Percentiles rank a stretch among this genome's conserved stretches.
Conservation (phyloP, 257 asterid species). For the Phtheirospermum japonicum region DNA sequence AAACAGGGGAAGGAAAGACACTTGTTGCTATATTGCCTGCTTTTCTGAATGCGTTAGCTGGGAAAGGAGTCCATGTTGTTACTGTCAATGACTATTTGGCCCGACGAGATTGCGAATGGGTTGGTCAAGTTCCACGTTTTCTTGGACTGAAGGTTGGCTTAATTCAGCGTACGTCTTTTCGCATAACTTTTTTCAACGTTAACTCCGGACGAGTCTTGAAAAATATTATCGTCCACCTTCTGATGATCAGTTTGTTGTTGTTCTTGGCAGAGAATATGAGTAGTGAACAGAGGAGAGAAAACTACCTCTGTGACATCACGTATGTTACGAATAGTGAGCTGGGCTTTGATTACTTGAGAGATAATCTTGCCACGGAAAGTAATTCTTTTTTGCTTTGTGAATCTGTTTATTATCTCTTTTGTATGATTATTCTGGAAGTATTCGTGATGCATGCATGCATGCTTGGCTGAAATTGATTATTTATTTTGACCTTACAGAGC, state of each 20-base stretch:
- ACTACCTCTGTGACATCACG: conserved; percentile 85
- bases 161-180: conserved; percentile 80
- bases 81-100: conserved; percentile 97
- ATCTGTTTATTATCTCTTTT: conserved; percentile 22
- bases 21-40: conserved; percentile 97
- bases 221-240: conserved; percentile 25
- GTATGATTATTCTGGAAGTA: conserved; percentile 18
- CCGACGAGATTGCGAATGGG: conserved; percentile 98
- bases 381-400: conserved; percentile 38
- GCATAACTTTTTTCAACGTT: conserved; percentile 20
- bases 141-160: conserved; percentile 99
- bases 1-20: conserved; percentile 99
- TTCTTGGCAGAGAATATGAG: conserved; percentile 86
- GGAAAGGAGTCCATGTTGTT: conserved; percentile 91
- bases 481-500: conserved; percentile 57
- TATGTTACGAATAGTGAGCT: conserved; percentile 97
- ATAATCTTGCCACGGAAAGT: conserved; percentile 99
- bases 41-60: conserved; percentile 83
- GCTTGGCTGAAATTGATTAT: conserved; percentile 30
- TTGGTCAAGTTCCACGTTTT: conserved; percentile 98
- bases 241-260: conserved; percentile 25
- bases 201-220: conserved; percentile 7
- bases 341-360: conserved; percentile 94
- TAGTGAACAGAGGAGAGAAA: conserved; percentile 90
- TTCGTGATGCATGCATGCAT: conserved; percentile 22